These are phyloP conservation scores for Phialocephala sp. DNA, from an alignment of 2,329 filamentous ascomycete species.

Conservation along the genomic window DNA sequence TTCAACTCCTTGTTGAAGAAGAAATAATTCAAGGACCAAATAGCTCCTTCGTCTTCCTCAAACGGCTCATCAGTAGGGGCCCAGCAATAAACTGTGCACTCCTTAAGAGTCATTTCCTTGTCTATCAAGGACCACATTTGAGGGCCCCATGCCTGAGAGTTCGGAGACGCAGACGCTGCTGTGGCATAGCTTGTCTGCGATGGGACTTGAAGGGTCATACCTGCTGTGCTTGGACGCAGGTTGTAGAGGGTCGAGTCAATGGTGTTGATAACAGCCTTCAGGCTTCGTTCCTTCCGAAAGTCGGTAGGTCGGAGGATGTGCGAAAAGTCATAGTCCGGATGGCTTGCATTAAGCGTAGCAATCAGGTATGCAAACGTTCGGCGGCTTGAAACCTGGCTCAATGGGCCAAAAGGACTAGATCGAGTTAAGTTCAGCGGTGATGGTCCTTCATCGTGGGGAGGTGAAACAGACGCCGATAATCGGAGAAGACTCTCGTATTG, in stretches of 20 bases:
- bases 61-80: constrained; percentile 89
- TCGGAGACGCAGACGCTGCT: constrained; percentile 49
- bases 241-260: constrained; percentile 89
- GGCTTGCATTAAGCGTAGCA: constrained; percentile 93
- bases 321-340: constrained; percentile 97
- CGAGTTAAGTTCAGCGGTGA: constrained; percentile 75
- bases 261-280: constrained; percentile 82
- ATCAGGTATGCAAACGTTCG: constrained; percentile 96
- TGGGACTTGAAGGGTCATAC: constrained; percentile 47
- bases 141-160: constrained; percentile 76
- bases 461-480: constrained; percentile 85
- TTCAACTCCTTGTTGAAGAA: constrained; percentile 95
- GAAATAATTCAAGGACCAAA: constrained; percentile 97
- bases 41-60: constrained; percentile 87
- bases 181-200: constrained; percentile 45
- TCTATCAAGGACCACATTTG: constrained; percentile 92
- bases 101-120: constrained; percentile 89
- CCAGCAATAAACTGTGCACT: constrained; percentile 90
- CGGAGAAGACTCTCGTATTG: constrained; percentile 89
- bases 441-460: constrained; percentile 75
- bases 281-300: constrained; percentile 82
- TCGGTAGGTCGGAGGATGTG: constrained; percentile 87
- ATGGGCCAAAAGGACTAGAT: constrained; percentile 88
- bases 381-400: constrained; percentile 86
- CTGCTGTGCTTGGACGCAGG: constrained; percentile 69